Evolutionary conservation across 352 stramenopile genomes (phyloP).

Genomic region (Phytopythium vexans): DNA sequence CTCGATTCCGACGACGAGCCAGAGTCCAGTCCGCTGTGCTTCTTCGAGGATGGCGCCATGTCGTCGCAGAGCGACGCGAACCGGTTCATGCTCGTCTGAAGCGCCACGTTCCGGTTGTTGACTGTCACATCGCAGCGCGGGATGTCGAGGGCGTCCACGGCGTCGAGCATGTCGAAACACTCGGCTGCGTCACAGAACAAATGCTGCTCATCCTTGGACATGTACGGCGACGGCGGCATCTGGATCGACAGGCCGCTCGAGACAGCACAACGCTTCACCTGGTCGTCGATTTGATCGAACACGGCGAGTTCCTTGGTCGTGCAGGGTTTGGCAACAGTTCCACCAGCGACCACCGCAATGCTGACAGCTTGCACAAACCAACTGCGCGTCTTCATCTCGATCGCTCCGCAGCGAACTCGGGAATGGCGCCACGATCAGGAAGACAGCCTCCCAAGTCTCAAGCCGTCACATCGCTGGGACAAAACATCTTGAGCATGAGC

Average conservation of each 20-base stretch:
- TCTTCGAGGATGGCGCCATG: conserved; percentile 30
- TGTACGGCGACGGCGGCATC: conserved; percentile 29
- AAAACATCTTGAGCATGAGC: conserved; percentile 17
- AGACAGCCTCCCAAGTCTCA: background rate
- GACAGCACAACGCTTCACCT: conserved; percentile 36
- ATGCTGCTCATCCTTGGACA: conserved; percentile 23
- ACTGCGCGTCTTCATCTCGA: background rate
- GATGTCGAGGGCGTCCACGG: conserved; percentile 54
- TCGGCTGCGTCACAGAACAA: conserved; percentile 37
- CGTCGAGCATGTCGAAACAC: conserved; percentile 52
- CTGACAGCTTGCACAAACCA: background rate
- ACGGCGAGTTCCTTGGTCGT: conserved; percentile 34
- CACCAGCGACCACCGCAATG: conserved; percentile 9
- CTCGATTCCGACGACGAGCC: conserved; percentile 5
- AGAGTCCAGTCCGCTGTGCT: conserved; percentile 27
- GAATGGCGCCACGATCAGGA: background rate
- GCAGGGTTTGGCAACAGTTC: conserved; percentile 17
- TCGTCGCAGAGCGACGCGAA: conserved; percentile 44
- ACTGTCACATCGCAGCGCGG: conserved; percentile 44
- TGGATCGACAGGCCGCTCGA: conserved; percentile 35
- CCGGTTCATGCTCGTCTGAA: conserved; percentile 42
- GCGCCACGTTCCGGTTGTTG: conserved; percentile 46
- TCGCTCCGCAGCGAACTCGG: background rate
- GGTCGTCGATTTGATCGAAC: conserved; percentile 35
- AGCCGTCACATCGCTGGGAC: background rate